Conservation (phyloP, 1,284 basidiomycete species). For the Erythrobasidium hasegawianum region DNA sequence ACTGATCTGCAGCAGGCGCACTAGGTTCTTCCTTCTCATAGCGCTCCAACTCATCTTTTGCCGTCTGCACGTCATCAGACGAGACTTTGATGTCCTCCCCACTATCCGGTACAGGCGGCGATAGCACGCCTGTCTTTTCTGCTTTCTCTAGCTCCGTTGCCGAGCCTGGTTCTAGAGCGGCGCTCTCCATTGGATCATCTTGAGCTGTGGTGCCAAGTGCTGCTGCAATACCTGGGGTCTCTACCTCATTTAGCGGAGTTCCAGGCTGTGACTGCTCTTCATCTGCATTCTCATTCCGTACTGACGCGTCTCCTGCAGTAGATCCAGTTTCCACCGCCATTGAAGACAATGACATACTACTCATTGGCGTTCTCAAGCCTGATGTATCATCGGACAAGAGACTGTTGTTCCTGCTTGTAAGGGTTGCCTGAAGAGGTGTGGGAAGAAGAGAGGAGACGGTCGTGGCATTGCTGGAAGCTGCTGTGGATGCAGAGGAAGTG, state of each 20-base stretch:
- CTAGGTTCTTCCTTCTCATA: constrained; percentile 21
- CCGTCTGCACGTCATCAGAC: constrained; percentile 13
- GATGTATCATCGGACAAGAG: constrained; percentile 10
- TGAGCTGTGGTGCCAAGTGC: constrained; percentile 3
- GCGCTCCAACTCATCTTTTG: constrained; percentile 17
- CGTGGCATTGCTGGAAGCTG: constrained; percentile 6
- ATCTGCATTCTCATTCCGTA: constrained; percentile 15
- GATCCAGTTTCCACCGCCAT: constrained; percentile 29
- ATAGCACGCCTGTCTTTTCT: background rate
- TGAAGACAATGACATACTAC: constrained; percentile 21
- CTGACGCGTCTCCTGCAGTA: constrained; percentile 15
- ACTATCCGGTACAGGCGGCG: background rate
- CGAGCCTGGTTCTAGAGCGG: background rate
- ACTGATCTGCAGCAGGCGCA: constrained; percentile 6
- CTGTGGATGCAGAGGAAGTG: background rate
- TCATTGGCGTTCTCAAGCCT: constrained; percentile 30
- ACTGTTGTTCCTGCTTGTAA: background rate
- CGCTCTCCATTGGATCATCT: background rate
- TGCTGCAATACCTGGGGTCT: background rate
- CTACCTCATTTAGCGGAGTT: background rate
- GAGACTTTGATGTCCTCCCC: background rate
- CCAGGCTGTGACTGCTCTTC: constrained; percentile 10
- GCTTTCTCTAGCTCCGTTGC: constrained; percentile 10
- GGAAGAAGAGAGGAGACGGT: constrained; percentile 31
- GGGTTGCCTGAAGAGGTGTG: constrained; percentile 9